These are phyloP conservation scores for Emiliania huxleyi DNA, from an alignment of 78 protist species.

Conservation along the genomic window DNA sequence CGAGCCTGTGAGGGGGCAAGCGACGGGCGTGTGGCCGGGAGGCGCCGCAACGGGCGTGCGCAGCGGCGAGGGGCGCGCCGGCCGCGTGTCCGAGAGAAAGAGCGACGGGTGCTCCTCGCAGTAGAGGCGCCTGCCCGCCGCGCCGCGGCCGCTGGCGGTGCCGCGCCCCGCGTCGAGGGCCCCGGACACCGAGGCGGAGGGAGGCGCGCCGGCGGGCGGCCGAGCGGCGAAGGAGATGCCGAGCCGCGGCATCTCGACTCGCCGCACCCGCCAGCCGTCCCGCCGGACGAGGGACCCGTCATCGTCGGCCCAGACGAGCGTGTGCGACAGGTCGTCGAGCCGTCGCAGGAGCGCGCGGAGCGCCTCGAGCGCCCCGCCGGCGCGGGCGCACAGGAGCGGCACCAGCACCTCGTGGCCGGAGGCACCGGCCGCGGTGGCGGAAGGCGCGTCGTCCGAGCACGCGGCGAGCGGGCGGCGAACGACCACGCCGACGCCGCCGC, in stretches of 20 bases:
- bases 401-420: too few relatives aligned
- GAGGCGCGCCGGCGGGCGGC: background rate
- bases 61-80: too few relatives aligned
- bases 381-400: background rate
- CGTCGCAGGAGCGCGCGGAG: background rate
- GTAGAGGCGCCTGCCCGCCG: background rate
- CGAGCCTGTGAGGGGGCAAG: background rate
- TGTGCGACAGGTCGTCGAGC: conserved; percentile 34
- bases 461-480: too few relatives aligned
- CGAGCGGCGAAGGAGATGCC: background rate
- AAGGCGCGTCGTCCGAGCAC: too few relatives aligned
- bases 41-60: too few relatives aligned
- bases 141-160: background rate
- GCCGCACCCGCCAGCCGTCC: background rate
- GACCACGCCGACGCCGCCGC: too few relatives aligned
- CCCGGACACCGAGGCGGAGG: background rate
- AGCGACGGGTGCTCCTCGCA: background rate
- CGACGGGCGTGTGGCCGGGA: too few relatives aligned
- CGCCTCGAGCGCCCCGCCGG: background rate
- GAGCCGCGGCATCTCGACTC: background rate
- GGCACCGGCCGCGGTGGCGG: too few relatives aligned
- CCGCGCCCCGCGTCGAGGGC: background rate
- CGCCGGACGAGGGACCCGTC: background rate
- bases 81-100: background rate
- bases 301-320: conserved; percentile 24